phyloP scores from a whole-genome alignment of 345 rosid species.

The Salix brachista region DNA sequence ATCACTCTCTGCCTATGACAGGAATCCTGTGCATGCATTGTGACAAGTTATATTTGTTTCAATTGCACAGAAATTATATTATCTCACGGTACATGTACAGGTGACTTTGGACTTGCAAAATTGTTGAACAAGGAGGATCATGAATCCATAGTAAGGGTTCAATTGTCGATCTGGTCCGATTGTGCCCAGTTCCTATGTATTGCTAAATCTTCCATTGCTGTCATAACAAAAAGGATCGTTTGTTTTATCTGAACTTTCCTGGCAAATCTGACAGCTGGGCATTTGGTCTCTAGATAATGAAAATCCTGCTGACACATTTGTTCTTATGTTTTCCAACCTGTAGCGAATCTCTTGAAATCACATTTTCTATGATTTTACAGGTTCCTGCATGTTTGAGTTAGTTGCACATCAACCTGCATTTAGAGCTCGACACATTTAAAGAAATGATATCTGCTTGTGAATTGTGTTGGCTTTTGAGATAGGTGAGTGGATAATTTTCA shows the following conservation, averaged over 20 bases:
- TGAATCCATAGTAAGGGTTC: slow-evolving; percentile 37
- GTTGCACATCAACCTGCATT: too few relatives aligned
- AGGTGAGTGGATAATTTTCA: too few relatives aligned
- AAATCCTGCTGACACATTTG: not conserved
- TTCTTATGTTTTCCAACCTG: not conserved
- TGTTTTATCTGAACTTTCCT: not conserved
- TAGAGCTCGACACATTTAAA: too few relatives aligned
- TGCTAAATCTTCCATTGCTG: not conserved
- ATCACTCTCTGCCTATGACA: not conserved
- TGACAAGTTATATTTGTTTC: slow-evolving; percentile 20
- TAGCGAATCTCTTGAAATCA: not conserved
- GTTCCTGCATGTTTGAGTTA: slow-evolving; percentile 50
- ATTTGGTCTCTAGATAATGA: slow-evolving; percentile 49
- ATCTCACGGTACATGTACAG: slow-evolving; percentile 10
- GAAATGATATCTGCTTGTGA: too few relatives aligned
- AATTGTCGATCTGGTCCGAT: not conserved
- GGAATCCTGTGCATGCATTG: slow-evolving; percentile 43
- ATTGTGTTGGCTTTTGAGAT: too few relatives aligned
- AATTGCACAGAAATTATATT: not conserved
- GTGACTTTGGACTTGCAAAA: slow-evolving; percentile 56
- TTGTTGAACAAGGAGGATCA: slow-evolving; percentile 44
- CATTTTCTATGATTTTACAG: slow-evolving; percentile 18
- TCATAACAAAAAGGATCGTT: not conserved
- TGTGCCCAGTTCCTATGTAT: not conserved
- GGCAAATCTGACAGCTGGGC: slow-evolving; percentile 14